Evolutionary conservation across 2,329 filamentous ascomycete genomes (phyloP).

Genomic region (Ilyonectria robusta): DNA sequence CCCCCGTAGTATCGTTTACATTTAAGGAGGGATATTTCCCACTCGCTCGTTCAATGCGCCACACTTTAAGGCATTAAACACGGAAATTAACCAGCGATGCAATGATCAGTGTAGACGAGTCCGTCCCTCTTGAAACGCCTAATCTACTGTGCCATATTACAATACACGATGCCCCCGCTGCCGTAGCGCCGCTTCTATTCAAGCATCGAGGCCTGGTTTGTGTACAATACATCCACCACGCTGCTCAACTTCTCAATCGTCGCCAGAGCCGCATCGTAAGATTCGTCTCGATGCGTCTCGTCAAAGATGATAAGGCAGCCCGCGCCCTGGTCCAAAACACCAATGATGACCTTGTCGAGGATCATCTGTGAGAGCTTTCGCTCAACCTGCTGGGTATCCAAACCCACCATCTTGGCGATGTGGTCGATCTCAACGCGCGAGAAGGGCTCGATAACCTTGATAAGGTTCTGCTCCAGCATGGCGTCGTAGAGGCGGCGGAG

Average conservation of each 20-base stretch:
- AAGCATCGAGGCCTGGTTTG: slow-evolving; percentile 94
- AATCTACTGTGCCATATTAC: slow-evolving; percentile 52
- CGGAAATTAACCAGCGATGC: slow-evolving; percentile 32
- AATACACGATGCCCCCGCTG: slow-evolving; percentile 39
- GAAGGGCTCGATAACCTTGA: slow-evolving; percentile 99
- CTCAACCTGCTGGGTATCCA: slow-evolving; percentile 97
- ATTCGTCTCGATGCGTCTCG: slow-evolving; percentile 92
- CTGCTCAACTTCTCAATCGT: slow-evolving; percentile 98
- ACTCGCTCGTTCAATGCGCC: neutral
- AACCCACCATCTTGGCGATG: slow-evolving; percentile 96
- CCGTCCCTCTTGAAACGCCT: slow-evolving; percentile 49
- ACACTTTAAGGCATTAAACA: slow-evolving; percentile 5
- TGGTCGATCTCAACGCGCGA: slow-evolving; percentile 97
- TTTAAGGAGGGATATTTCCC: slow-evolving; percentile 25
- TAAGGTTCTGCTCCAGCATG: slow-evolving; percentile 99
- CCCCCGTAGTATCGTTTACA: slow-evolving; percentile 38
- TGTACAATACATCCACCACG: slow-evolving; percentile 97
- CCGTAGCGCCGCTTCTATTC: slow-evolving; percentile 71
- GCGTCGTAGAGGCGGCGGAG: slow-evolving; percentile 96
- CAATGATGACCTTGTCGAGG: slow-evolving; percentile 97
- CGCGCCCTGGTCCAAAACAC: slow-evolving; percentile 96
- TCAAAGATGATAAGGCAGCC: slow-evolving; percentile 98
- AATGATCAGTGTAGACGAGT: slow-evolving; percentile 43
- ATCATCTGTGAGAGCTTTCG: slow-evolving; percentile 99
- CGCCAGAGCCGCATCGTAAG: slow-evolving; percentile 92